Evolutionary conservation across 108 stramenopile genomes (phyloP).

Genomic region (Skeletonema marinoi): DNA sequence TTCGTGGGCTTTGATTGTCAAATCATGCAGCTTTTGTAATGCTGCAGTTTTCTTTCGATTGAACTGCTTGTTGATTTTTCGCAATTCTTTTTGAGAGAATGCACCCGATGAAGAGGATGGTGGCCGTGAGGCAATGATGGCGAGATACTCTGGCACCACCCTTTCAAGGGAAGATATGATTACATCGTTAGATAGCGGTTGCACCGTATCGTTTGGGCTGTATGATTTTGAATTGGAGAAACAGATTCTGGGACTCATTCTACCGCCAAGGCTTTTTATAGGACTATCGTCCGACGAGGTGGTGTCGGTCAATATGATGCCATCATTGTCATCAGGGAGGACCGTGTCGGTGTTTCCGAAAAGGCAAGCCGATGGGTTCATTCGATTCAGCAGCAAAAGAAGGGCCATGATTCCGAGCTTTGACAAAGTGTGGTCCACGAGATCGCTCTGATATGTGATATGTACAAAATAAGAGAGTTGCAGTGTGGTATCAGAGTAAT

Average conservation of each 20-base stretch:
- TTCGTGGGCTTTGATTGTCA: slow-evolving; percentile 36
- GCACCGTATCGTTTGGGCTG: slow-evolving; percentile 11
- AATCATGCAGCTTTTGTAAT: slow-evolving; percentile 31
- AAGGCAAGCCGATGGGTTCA: slow-evolving; percentile 17
- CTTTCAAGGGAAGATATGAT: background rate
- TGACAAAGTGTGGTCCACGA: background rate
- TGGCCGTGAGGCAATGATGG: slow-evolving; percentile 12
- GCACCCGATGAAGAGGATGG: background rate
- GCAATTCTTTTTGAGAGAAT: background rate
- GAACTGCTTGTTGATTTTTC: slow-evolving; percentile 1
- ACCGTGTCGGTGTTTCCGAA: slow-evolving; percentile 5
- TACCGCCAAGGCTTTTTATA: background rate
- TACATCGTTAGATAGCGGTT: background rate
- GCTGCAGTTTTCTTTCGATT: slow-evolving; percentile 9
- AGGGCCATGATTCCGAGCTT: background rate
- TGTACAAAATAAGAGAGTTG: too few relatives aligned
- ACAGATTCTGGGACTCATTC: background rate
- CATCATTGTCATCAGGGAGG: background rate
- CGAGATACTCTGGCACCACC: slow-evolving; percentile 23
- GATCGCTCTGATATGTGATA: too few relatives aligned
- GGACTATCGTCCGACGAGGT: background rate
- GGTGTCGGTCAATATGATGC: background rate
- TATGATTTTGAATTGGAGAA: slow-evolving; percentile 13
- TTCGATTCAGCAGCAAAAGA: slow-evolving; percentile 17
- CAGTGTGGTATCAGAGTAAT: too few relatives aligned